Evolutionary conservation across 2,329 filamentous ascomycete species (phyloP).

Genomic region (Metarhizium sp.): DNA sequence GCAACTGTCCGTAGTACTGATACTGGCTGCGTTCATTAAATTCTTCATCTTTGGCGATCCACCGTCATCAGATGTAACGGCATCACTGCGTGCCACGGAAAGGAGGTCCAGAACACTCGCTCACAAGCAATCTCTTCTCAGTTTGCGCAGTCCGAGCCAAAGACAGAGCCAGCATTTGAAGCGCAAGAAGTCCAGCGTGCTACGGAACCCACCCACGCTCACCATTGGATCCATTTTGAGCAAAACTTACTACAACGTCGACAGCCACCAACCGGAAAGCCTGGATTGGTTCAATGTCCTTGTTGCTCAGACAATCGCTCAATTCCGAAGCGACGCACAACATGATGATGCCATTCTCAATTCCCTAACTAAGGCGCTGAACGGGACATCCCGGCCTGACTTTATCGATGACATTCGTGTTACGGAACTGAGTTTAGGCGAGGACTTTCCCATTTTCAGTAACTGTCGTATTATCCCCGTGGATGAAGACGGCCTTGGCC

Average conservation of each 20-base stretch:
- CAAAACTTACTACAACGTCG: constrained; percentile 96
- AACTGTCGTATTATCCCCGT: constrained; percentile 95
- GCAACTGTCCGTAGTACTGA: constrained; percentile 82
- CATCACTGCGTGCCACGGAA: constrained; percentile 64
- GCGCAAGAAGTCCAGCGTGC: constrained; percentile 61
- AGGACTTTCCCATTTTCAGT: constrained; percentile 97
- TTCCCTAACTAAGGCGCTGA: constrained; percentile 76
- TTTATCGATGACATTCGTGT: constrained; percentile 92
- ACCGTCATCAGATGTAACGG: constrained; percentile 72
- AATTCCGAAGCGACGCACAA: constrained; percentile 86
- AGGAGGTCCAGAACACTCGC: constrained; percentile 64
- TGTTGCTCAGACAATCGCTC: constrained; percentile 91
- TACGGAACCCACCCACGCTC: constrained; percentile 62
- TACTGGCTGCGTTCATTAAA: constrained; percentile 93
- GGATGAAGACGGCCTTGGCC: constrained; percentile 61
- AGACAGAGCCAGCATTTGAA: constrained; percentile 37
- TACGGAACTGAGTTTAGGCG: constrained; percentile 85
- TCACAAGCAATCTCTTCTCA: constrained; percentile 66
- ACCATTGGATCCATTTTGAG: constrained; percentile 90
- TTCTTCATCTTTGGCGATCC: constrained; percentile 99
- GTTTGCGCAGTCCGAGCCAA: constrained; percentile 40
- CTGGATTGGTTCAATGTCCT: constrained; percentile 99
- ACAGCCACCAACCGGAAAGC: constrained; percentile 91
- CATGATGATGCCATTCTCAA: constrained; percentile 83
- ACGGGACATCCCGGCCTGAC: constrained; percentile 76